These are phyloP conservation scores for Fomes fomentarius DNA, from an alignment of 1,284 basidiomycete genomes.

Conservation along the genomic window DNA sequence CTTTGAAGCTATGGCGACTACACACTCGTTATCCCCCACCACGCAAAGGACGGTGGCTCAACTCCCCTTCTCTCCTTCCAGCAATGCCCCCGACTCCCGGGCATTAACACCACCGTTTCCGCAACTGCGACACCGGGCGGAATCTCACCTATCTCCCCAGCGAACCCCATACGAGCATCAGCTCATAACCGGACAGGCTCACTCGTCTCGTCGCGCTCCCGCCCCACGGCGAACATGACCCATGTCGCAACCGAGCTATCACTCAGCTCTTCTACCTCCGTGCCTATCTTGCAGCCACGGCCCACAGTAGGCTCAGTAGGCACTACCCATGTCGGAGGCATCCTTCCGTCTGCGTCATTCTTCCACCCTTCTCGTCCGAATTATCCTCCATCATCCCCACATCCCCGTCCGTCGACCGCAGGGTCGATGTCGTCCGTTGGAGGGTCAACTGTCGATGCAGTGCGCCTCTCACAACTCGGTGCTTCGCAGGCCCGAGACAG, in stretches of 20 bases:
- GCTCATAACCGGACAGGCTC: conserved; percentile 31
- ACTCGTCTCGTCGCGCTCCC: conserved; percentile 28
- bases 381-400: conserved; percentile 37
- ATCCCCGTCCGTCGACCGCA: conserved; percentile 40
- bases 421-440: conserved; percentile 34
- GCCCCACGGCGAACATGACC: conserved; percentile 18
- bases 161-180: conserved; percentile 11
- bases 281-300: conserved; percentile 31
- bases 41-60: conserved; percentile 32
- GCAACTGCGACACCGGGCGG: conserved; percentile 14
- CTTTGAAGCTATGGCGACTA: conserved; percentile 29
- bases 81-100: conserved; percentile 26
- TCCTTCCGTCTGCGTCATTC: conserved; percentile 74
- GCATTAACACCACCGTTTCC: conserved; percentile 18
- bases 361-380: conserved; percentile 68
- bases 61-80: conserved; percentile 34
- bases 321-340: conserved; percentile 69
- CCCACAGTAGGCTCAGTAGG: conserved; percentile 26
- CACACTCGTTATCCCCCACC: conserved; percentile 36
- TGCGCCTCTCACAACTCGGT: conserved; percentile 33
- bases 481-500: conserved; percentile 27
- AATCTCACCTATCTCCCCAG: conserved; percentile 26
- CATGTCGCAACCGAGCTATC: conserved; percentile 23
- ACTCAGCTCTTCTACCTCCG: conserved; percentile 27
- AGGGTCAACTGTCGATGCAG: conserved; percentile 29